phyloP scores from a whole-genome alignment of 768 basidiomycete species.

The Xerocomus spinulosus region DNA sequence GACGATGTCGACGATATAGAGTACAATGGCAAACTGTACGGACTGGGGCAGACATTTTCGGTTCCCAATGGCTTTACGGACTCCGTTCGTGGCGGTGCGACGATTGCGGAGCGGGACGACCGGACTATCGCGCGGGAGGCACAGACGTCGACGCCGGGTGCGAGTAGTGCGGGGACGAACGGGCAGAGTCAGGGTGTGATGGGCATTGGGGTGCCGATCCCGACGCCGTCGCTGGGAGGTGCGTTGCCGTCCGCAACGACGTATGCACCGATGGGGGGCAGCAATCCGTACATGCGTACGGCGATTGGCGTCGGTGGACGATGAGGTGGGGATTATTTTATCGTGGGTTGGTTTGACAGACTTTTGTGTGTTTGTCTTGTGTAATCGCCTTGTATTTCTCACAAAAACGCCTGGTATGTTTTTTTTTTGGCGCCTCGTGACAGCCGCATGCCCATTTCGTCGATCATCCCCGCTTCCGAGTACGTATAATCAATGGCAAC shows the following conservation, averaged over 20 bases:
- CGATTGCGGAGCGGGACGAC: constrained; percentile 47
- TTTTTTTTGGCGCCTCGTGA: too few species aligned
- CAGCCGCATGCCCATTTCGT: too few species aligned
- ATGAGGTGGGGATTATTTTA: constrained; percentile 28
- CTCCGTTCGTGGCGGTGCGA: constrained; percentile 63
- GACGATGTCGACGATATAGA: constrained; percentile 81
- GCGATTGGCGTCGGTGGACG: constrained; percentile 51
- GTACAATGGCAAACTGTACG: constrained; percentile 80
- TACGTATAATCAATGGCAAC: too few species aligned
- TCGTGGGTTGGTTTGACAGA: constrained; percentile 17
- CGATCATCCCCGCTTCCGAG: neutral
- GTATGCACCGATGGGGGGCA: constrained; percentile 55
- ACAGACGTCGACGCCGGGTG: constrained; percentile 54
- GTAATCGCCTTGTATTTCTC: constrained; percentile 29
- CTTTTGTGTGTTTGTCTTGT: constrained; percentile 26
- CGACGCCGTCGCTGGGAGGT: constrained; percentile 37
- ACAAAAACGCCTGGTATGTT: too few species aligned
- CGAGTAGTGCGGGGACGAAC: neutral
- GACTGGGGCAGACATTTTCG: constrained; percentile 76
- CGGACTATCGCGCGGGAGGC: constrained; percentile 44
- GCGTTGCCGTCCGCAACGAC: constrained; percentile 45
- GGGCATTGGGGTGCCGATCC: constrained; percentile 42
- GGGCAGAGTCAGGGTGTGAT: constrained; percentile 38
- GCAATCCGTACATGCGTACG: constrained; percentile 63
- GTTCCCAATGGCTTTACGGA: constrained; percentile 63